A percentile compares a stretch with the other conserved stretches of the same genome.
These are phyloP conservation scores for Microcyclospora tardicrescens DNA, from an alignment of 2,329 filamentous ascomycete genomes.

Conservation along the genomic window DNA sequence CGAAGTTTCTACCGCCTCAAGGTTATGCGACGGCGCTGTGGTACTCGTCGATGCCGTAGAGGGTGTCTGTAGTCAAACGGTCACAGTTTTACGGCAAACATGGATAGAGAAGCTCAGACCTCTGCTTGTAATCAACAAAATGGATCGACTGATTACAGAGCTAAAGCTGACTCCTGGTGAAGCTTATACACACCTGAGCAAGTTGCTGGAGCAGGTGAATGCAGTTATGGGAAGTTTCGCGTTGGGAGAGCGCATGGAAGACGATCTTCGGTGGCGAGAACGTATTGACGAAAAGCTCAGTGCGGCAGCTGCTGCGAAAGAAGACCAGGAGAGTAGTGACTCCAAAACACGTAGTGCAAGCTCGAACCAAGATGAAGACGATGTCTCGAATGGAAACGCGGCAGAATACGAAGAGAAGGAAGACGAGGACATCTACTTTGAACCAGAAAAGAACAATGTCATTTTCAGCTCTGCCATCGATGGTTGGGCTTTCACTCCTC, in stretches of 20 bases:
- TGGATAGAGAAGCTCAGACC: constrained; percentile 96
- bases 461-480: constrained; percentile 97
- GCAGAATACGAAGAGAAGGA: constrained; percentile 74
- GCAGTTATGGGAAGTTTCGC: constrained; percentile 96
- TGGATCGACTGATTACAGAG: constrained; percentile 88
- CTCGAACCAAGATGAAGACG: constrained; percentile 44
- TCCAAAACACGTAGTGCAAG: constrained; percentile 31
- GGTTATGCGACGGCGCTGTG: constrained; percentile 86
- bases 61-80: constrained; percentile 95
- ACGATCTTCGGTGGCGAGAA: constrained; percentile 92
- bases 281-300: constrained; percentile 75
- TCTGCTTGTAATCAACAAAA: constrained; percentile 93
- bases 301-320: constrained; percentile 40
- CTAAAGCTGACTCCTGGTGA: constrained; percentile 84
- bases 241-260: constrained; percentile 95
- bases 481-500: constrained; percentile 96
- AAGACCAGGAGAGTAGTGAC: constrained; percentile 16
- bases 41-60: constrained; percentile 94
- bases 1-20: constrained; percentile 89
- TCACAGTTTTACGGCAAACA: constrained; percentile 86
- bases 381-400: constrained; percentile 29
- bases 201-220: constrained; percentile 89
- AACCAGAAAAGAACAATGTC: constrained; percentile 95
- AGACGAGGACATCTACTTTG: constrained; percentile 95
- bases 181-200: constrained; percentile 78